A percentile compares a stretch with the other conserved stretches of the same genome.
Evolutionary conservation across 2,329 filamentous ascomycete genomes (phyloP).

Genomic region (Botrytis cinerea): DNA sequence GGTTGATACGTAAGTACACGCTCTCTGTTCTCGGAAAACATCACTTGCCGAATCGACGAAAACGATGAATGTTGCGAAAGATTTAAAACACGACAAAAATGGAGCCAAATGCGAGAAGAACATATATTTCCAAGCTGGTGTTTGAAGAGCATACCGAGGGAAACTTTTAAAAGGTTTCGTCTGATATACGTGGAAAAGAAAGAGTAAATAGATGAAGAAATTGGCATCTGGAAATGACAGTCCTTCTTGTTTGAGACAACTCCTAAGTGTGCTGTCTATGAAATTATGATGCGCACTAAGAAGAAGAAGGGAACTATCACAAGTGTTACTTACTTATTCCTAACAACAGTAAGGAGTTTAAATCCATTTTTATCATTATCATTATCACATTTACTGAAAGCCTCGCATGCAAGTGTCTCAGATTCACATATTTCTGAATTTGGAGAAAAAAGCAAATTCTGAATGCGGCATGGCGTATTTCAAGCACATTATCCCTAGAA

Average conservation of each 20-base stretch:
- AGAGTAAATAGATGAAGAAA: background rate
- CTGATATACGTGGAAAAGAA: too few species aligned
- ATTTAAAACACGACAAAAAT: too few species aligned
- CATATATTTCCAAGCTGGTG: too few species aligned
- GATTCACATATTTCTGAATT: constrained; percentile 11
- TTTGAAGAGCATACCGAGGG: background rate
- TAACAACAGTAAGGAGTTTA: background rate
- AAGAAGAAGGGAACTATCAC: background rate
- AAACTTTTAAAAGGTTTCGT: background rate
- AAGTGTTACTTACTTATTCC: background rate
- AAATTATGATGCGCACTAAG: background rate
- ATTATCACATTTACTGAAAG: constrained; percentile 1
- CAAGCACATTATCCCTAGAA: background rate
- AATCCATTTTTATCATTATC: background rate
- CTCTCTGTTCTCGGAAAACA: background rate
- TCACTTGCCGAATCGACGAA: background rate
- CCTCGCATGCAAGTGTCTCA: constrained; percentile 17
- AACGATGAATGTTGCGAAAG: background rate
- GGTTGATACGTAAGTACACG: background rate
- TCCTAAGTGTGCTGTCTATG: background rate
- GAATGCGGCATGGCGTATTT: constrained; percentile 1
- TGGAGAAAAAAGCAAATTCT: background rate
- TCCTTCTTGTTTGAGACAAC: background rate
- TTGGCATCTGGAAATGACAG: background rate
- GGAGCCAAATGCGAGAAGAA: background rate